Evolutionary conservation across 148 eudicot genomes (phyloP).

Genomic region (Fagopyrum tataricum): DNA sequence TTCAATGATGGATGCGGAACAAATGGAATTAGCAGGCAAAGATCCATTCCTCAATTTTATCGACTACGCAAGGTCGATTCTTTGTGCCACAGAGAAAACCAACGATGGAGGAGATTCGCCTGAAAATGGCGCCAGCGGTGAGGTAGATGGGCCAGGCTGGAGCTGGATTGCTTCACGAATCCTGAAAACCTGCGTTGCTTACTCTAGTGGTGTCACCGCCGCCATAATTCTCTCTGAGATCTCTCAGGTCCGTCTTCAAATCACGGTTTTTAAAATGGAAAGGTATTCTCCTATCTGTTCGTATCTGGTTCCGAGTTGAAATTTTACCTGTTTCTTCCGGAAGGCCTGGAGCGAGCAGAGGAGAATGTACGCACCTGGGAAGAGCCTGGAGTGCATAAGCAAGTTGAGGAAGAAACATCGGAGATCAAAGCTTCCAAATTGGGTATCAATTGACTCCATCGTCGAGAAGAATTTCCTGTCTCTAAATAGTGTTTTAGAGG

Average conservation of each 20-base stretch:
- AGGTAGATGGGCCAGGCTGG: constrained; percentile 53
- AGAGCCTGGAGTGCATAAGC: constrained; percentile 54
- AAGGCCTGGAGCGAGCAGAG: constrained; percentile 88
- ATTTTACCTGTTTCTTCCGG: background rate
- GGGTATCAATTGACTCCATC: constrained; percentile 66
- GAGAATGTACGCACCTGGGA: constrained; percentile 51
- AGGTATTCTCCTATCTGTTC: background rate
- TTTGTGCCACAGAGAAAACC: constrained; percentile 29
- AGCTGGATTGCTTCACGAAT: constrained; percentile 75
- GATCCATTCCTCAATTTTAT: constrained; percentile 64
- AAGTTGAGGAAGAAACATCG: constrained; percentile 57
- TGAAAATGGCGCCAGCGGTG: constrained; percentile 28
- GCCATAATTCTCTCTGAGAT: constrained; percentile 88
- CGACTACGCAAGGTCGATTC: constrained; percentile 54
- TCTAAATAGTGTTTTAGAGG: constrained; percentile 65
- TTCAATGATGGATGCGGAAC: constrained; percentile 36
- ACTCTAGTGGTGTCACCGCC: constrained; percentile 84
- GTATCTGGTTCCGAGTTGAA: constrained; percentile 10
- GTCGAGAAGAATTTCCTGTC: constrained; percentile 80
- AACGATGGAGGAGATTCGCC: constrained; percentile 16
- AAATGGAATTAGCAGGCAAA: constrained; percentile 22
- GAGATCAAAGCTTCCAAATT: constrained; percentile 56
- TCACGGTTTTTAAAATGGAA: background rate
- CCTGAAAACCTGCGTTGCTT: constrained; percentile 68
- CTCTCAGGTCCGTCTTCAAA: constrained; percentile 45